A percentile compares a stretch with the other conserved stretches of the same genome.
Evolutionary conservation across 1,139 yeast species (phyloP).

Genomic region (Nakaseomyces glabratus): DNA sequence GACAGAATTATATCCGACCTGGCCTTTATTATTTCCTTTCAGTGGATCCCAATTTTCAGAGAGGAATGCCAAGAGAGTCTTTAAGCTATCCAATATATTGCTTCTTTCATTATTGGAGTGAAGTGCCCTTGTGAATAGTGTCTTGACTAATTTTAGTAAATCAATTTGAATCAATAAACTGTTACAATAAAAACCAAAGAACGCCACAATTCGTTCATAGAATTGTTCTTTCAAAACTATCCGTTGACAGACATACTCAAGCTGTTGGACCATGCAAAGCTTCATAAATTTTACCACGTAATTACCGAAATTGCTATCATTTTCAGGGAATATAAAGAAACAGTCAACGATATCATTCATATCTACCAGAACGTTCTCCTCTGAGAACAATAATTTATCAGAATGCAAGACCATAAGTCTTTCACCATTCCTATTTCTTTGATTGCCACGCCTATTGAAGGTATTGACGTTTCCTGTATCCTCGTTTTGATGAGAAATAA

Average conservation of each 20-base stretch:
- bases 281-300: conserved; percentile 23
- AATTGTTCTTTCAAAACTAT: conserved; percentile 18
- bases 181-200: conserved; percentile 26
- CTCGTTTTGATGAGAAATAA: conserved; percentile 9
- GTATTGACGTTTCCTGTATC: conserved; percentile 1
- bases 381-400: conserved; percentile 1
- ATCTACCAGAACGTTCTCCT: conserved; percentile 4
- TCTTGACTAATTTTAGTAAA: conserved; percentile 27
- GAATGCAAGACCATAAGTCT: background rate
- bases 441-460: background rate
- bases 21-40: conserved; percentile 12
- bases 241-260: conserved; percentile 16
- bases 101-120: background rate
- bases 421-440: background rate
- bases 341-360: conserved; percentile 11
- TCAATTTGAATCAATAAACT: conserved; percentile 31
- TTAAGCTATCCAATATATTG: background rate
- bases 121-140: conserved; percentile 18
- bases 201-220: conserved; percentile 15
- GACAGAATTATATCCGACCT: conserved; percentile 31
- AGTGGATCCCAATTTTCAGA: conserved; percentile 16
- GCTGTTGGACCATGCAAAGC: conserved; percentile 19
- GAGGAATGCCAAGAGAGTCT: conserved; percentile 15
- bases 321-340: conserved; percentile 19
- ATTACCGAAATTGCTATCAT: conserved; percentile 23